These are phyloP conservation scores for Colletotrichum costaricense DNA, from an alignment of 2,329 filamentous ascomycete species.

Conservation along the genomic window DNA sequence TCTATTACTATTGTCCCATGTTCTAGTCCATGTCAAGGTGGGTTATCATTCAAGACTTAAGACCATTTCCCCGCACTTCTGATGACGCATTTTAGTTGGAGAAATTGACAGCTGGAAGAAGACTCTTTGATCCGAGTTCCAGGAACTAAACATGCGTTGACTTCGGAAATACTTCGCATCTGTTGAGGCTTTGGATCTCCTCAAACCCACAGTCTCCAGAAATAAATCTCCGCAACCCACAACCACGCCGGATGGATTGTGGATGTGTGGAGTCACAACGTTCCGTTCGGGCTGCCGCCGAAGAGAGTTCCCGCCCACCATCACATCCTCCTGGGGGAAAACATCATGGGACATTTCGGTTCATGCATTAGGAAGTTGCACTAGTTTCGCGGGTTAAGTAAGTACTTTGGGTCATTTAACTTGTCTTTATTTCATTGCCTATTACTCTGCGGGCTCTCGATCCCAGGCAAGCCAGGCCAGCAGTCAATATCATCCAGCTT, in stretches of 20 bases:
- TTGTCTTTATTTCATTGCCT: not conserved
- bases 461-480: slow-evolving; percentile 39
- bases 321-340: not conserved
- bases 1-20: no score
- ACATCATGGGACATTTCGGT: not conserved
- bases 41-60: no score
- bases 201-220: slow-evolving; percentile 16
- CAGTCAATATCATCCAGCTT: slow-evolving; percentile 47
- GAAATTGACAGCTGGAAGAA: not conserved
- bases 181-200: not conserved
- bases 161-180: slow-evolving; percentile 32
- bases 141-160: not conserved
- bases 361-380: not conserved
- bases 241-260: not conserved
- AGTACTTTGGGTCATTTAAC: not conserved
- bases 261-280: slow-evolving; percentile 26
- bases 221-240: slow-evolving; percentile 15
- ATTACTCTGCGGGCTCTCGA: slow-evolving; percentile 14
- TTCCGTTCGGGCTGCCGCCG: not conserved
- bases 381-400: not conserved
- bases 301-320: not conserved
- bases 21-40: no score
- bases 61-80: not conserved
- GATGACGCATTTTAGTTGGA: not conserved
- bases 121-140: not conserved